Conservation (phyloP, 176 grass and related monocot species). For the Cenchrus fungigraminus region DNA sequence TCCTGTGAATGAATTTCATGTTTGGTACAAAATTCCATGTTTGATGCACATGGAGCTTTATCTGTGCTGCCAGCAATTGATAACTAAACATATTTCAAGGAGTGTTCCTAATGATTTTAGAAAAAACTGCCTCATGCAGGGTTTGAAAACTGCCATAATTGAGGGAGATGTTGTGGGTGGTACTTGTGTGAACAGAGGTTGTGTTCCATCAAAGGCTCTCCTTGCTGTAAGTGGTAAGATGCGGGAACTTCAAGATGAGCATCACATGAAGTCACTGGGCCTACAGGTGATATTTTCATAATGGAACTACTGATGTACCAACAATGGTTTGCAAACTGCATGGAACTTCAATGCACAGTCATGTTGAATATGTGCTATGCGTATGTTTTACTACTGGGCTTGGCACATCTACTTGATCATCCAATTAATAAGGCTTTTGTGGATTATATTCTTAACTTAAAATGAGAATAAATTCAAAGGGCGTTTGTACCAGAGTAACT, state of each 20-base stretch:
- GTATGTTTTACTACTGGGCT: neutral
- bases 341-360: neutral
- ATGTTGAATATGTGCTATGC: neutral
- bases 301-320: conserved; percentile 7
- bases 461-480: neutral
- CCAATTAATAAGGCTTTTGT: neutral
- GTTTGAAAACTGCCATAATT: conserved; percentile 92
- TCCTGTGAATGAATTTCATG: conserved; percentile 9
- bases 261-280: conserved; percentile 91
- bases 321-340: neutral
- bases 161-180: conserved; percentile 94
- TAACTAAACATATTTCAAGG: conserved; percentile 12
- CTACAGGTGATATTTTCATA: conserved; percentile 61
- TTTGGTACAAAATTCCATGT: neutral
- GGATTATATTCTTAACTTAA: neutral
- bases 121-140: conserved; percentile 51
- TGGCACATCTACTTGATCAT: conserved; percentile 1
- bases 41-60: neutral
- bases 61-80: conserved; percentile 9
- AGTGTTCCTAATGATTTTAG: neutral
- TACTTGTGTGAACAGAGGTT: conserved; percentile 92
- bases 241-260: conserved; percentile 88
- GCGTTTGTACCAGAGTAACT: neutral
- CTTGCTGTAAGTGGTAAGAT: conserved; percentile 97
- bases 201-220: conserved; percentile 92